Conservation (phyloP, 495 filamentous ascomycete genomes). For the Terfezia claveryi region DNA sequence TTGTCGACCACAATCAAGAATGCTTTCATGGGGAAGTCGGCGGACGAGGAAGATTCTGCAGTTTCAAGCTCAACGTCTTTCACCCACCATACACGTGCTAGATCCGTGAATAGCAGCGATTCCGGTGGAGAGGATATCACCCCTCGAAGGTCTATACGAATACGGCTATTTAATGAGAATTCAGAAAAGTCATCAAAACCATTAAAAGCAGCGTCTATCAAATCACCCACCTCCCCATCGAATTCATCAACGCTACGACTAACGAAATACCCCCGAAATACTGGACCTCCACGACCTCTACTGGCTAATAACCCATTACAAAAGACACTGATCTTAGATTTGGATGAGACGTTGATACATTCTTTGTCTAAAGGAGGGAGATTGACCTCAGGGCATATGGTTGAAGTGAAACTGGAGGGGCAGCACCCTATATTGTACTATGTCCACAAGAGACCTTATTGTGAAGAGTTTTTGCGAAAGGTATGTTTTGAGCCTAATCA, state of each 20-base stretch:
- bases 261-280: conserved; percentile 74
- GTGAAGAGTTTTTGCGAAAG: conserved; percentile 88
- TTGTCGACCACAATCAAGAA: not conserved
- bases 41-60: not conserved
- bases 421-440: conserved; percentile 97
- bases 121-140: conserved; percentile 31
- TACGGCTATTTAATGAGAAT: conserved; percentile 77
- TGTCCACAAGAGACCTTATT: conserved; percentile 90
- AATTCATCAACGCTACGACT: conserved; percentile 34
- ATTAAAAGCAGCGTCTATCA: conserved; percentile 30
- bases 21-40: not conserved
- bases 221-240: conserved; percentile 73
- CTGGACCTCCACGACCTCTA: conserved; percentile 69
- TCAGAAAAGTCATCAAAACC: conserved; percentile 36
- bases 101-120: conserved; percentile 3
- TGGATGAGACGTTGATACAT: conserved; percentile 94
- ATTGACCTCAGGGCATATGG: conserved; percentile 95
- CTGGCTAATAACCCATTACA: conserved; percentile 39
- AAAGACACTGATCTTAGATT: conserved; percentile 85
- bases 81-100: conserved; percentile 5
- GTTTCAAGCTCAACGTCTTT: conserved; percentile 1
- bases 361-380: conserved; percentile 88
- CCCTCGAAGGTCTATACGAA: conserved; percentile 64
- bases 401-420: conserved; percentile 82
- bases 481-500: conserved; percentile 22